Evolutionary conservation across 805 yeast species (phyloP).

Genomic region (Kluyveromyces lactis): DNA sequence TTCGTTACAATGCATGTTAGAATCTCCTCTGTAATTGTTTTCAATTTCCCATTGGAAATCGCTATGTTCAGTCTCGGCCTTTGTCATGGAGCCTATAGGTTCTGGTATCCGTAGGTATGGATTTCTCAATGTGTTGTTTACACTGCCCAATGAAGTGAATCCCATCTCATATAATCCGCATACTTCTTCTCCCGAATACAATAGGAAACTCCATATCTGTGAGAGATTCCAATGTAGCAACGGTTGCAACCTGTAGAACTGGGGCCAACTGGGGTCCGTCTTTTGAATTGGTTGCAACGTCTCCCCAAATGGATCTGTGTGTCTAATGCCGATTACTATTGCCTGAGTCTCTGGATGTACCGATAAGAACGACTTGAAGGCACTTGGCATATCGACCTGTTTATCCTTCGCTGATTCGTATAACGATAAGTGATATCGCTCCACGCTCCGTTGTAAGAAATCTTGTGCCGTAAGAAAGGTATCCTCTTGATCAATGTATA

Average conservation of each 20-base stretch:
- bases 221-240: slow-evolving; percentile 79
- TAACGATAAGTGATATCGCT: slow-evolving; percentile 45
- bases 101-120: slow-evolving; percentile 38
- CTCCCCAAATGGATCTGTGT: slow-evolving; percentile 78
- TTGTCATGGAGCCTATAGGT: too few relatives aligned
- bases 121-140: slow-evolving; percentile 60
- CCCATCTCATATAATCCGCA: slow-evolving; percentile 76
- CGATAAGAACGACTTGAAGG: slow-evolving; percentile 55
- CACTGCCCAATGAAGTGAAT: slow-evolving; percentile 84
- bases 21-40: slow-evolving; percentile 10
- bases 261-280: slow-evolving; percentile 92
- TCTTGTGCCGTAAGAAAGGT: slow-evolving; percentile 64
- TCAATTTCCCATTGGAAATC: slow-evolving; percentile 23
- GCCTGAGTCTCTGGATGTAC: slow-evolving; percentile 50
- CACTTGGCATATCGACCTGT: slow-evolving; percentile 46
- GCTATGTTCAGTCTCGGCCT: not conserved
- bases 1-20: slow-evolving; percentile 6
- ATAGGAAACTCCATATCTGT: slow-evolving; percentile 79
- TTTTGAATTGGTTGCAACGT: slow-evolving; percentile 49
- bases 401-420: slow-evolving; percentile 27
- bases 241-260: slow-evolving; percentile 77
- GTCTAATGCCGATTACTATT: slow-evolving; percentile 79
- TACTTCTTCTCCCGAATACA: slow-evolving; percentile 50
- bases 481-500: slow-evolving; percentile 66
- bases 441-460: slow-evolving; percentile 52